Base-by-base conservation (phyloP, 345 rosid genomes). In the Lumnitzera littorea region DNA sequence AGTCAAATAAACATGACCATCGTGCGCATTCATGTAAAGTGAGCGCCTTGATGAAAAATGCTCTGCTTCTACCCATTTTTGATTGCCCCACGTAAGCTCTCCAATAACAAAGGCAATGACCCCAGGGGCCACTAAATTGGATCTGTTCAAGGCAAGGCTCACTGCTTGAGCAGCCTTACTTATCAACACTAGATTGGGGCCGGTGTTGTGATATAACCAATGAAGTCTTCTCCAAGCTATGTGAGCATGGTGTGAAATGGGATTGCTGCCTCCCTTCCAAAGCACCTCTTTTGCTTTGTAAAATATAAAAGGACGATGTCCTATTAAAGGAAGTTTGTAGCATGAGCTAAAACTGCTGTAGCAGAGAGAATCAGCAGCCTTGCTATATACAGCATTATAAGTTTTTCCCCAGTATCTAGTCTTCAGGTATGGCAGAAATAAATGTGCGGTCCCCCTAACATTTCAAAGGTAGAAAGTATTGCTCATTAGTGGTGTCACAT, bases 211-310 rank as follows among this genome's bases (percentile, higher is more conserved):
- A 50, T 63, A 60, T 25, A 55, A 11, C 54, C 52, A 49, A 29
- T 57, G 65, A 27, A 65, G 50, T 70, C 66, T 70, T 50, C 48
- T 68, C 63, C 69, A 73, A n/a, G 67, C 55, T 51, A 60, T 50
- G 56, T 56, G 64, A 13, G 51, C 57, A 57, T 59, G 61, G 41
- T 63, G 29, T 12, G 69, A 51, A 4, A 63, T 46, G 15, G 55
- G 23, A 50, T 15, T 24, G 41, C 59, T 20, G 51, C 36, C 15
- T 17, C 62, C 47, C 46, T 51, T 58, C 31, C 24, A 41, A 7
- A 72, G 36, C 43, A 24, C 49, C 23, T 56, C 61, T 52, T 48
- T 60, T 36, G 62, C 59, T 67, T 31, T 50, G 47, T 53, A 64
- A 13, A 57, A 46, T 50, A 46, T 15, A 17, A 20, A 54, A 47